A percentile compares a stretch with the other conserved stretches of the same genome.
Evolutionary conservation across 352 stramenopile species (phyloP).

Genomic region (Thraustochytrium sp.): DNA sequence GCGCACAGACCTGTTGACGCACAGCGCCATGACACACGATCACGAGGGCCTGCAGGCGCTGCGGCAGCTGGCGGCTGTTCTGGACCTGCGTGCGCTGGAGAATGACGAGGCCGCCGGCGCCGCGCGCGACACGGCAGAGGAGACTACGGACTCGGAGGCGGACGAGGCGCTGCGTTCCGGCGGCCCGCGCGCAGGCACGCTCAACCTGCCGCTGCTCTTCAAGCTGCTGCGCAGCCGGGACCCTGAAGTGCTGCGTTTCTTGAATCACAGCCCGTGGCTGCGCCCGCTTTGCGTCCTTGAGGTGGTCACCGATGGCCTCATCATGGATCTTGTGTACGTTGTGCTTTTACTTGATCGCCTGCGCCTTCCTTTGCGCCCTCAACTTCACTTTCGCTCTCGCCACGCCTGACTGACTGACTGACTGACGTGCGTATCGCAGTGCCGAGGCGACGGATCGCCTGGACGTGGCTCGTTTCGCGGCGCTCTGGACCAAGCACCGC

Average conservation of each 20-base stretch:
- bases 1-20: too few relatives aligned
- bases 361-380: too few relatives aligned
- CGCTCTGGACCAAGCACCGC: background rate
- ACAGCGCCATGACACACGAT: too few relatives aligned
- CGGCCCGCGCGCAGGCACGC: background rate
- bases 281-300: background rate
- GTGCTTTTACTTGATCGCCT: too few relatives aligned
- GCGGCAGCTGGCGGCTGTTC: background rate
- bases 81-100: background rate
- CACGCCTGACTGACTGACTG: too few relatives aligned
- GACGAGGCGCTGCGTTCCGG: background rate
- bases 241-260: background rate
- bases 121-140: background rate
- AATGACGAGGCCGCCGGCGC: background rate
- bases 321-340: constrained; percentile 6
- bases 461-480: background rate
- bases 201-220: background rate
- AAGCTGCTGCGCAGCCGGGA: background rate
- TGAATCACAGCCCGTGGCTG: background rate
- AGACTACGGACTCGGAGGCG: background rate
- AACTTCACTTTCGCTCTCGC: too few relatives aligned
- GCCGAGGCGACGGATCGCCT: background rate
- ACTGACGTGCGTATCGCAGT: background rate
- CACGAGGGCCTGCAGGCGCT: background rate
- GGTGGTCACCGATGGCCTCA: background rate